Evolutionary conservation across 2,329 filamentous ascomycete genomes (phyloP).

Genomic region (Hawksworthiomyces lignivorus): DNA sequence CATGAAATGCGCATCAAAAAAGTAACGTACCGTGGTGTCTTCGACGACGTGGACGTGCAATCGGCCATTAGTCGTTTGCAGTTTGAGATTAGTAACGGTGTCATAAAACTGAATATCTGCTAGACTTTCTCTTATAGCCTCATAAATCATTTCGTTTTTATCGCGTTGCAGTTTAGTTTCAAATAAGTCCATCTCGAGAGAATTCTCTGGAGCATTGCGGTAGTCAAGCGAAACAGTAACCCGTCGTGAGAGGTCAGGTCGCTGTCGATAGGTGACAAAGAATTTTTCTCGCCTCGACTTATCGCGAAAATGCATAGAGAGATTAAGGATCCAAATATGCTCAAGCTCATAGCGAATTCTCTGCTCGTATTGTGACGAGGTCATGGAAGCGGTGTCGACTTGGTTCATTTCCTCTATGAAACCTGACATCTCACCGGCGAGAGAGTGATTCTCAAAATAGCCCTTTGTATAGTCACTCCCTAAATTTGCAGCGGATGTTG

Average conservation of each 20-base stretch:
- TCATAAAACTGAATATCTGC: constrained; percentile 93
- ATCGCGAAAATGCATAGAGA: constrained; percentile 97
- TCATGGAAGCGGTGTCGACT: constrained; percentile 39
- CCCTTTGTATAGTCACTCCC: too few species aligned
- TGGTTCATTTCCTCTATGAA: constrained; percentile 16
- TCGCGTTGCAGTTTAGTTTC: constrained; percentile 77
- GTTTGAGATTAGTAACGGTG: constrained; percentile 90
- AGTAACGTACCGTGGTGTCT: constrained; percentile 71
- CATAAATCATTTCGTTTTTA: constrained; percentile 88
- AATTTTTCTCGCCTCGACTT: constrained; percentile 92
- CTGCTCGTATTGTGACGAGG: constrained; percentile 49
- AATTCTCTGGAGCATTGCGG: constrained; percentile 67
- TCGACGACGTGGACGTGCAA: constrained; percentile 97
- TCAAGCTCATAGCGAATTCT: constrained; percentile 76
- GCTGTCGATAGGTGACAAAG: constrained; percentile 88
- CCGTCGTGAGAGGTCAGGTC: constrained; percentile 69
- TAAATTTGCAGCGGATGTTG: too few species aligned
- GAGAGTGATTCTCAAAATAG: not conserved
- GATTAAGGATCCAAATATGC: constrained; percentile 85
- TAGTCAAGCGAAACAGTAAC: constrained; percentile 95
- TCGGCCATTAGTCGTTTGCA: constrained; percentile 79
- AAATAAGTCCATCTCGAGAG: constrained; percentile 76
- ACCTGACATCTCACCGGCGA: constrained; percentile 1
- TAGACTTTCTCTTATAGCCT: constrained; percentile 85
- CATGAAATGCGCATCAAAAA: too few species aligned